Evolutionary conservation across 441 rosid species (phyloP).

Genomic region (Aleurites moluccanus): DNA sequence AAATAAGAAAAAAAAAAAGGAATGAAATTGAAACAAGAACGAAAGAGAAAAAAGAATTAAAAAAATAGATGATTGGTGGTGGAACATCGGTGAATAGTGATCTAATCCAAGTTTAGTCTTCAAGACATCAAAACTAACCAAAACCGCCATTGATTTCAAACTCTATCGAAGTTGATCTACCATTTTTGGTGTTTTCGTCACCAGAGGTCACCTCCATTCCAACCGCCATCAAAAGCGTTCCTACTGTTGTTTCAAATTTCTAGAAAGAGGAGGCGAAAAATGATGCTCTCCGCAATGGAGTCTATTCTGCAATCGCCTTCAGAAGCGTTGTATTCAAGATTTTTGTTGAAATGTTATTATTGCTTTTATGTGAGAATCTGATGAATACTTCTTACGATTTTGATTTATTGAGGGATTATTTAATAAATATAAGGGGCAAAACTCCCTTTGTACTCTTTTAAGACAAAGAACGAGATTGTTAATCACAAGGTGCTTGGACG

Average conservation of each 20-base stretch:
- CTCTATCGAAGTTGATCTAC: too few relatives aligned
- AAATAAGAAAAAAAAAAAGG: too few relatives aligned
- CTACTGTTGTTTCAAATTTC: slow-evolving; percentile 78
- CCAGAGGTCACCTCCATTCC: too few relatives aligned
- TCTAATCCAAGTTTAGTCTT: too few relatives aligned
- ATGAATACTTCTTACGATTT: background rate
- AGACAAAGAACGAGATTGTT: slow-evolving; percentile 36
- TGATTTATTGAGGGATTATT: slow-evolving; percentile 2
- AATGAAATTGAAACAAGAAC: too few relatives aligned
- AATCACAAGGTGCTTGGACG: slow-evolving; percentile 29
- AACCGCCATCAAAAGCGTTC: slow-evolving; percentile 88
- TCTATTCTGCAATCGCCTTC: slow-evolving; percentile 81
- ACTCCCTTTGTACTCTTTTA: slow-evolving; percentile 79
- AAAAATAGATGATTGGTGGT: too few relatives aligned
- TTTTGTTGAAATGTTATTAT: slow-evolving; percentile 6
- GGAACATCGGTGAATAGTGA: too few relatives aligned
- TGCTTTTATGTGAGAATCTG: background rate
- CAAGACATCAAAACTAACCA: too few relatives aligned
- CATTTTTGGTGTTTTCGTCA: too few relatives aligned
- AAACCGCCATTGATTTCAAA: too few relatives aligned
- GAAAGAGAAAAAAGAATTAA: too few relatives aligned
- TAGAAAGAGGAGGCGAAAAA: slow-evolving; percentile 71
- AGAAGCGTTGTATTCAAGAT: slow-evolving; percentile 74
- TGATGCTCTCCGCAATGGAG: slow-evolving; percentile 43
- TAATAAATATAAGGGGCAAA: slow-evolving; percentile 51